Percentiles rank a stretch among this genome's conserved stretches.
Evolutionary conservation across 441 rosid species (phyloP).

Genomic region (Sinapis alba): DNA sequence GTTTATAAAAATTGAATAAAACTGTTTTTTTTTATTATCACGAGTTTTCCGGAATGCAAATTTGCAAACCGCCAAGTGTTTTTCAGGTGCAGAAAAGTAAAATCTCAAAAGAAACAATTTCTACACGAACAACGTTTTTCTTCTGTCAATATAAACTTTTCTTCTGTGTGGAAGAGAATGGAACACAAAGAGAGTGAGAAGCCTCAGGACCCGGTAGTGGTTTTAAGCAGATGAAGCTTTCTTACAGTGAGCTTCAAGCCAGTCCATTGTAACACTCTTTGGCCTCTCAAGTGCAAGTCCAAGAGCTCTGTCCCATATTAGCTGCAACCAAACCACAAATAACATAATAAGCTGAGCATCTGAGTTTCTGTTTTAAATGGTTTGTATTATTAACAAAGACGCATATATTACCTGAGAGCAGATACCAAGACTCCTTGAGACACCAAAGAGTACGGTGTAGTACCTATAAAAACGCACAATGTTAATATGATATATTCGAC

Average conservation of each 20-base stretch:
- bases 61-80: slow-evolving; percentile 25
- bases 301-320: slow-evolving; percentile 93
- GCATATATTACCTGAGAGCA: slow-evolving; percentile 76
- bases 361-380: not conserved
- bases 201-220: slow-evolving; percentile 1
- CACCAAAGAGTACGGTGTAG: slow-evolving; percentile 91
- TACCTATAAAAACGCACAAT: slow-evolving; percentile 48
- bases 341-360: not conserved
- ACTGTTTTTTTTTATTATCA: slow-evolving; percentile 27
- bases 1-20: not conserved
- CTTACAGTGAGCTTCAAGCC: slow-evolving; percentile 82
- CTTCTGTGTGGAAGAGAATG: slow-evolving; percentile 24
- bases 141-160: slow-evolving; percentile 20
- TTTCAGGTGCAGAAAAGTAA: not conserved
- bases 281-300: slow-evolving; percentile 94
- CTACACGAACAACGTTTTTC: slow-evolving; percentile 25
- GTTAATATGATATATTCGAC: slow-evolving; percentile 12
- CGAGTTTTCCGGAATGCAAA: slow-evolving; percentile 15
- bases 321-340: slow-evolving; percentile 48
- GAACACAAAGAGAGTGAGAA: not conserved
- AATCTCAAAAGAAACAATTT: slow-evolving; percentile 14
- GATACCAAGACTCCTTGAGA: slow-evolving; percentile 92
- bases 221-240: slow-evolving; percentile 53
- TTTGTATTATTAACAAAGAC: not conserved
- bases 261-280: slow-evolving; percentile 88